Evolutionary conservation across 2,329 filamentous ascomycete genomes (phyloP).

Genomic region (Chaetomiaceae sp.): DNA sequence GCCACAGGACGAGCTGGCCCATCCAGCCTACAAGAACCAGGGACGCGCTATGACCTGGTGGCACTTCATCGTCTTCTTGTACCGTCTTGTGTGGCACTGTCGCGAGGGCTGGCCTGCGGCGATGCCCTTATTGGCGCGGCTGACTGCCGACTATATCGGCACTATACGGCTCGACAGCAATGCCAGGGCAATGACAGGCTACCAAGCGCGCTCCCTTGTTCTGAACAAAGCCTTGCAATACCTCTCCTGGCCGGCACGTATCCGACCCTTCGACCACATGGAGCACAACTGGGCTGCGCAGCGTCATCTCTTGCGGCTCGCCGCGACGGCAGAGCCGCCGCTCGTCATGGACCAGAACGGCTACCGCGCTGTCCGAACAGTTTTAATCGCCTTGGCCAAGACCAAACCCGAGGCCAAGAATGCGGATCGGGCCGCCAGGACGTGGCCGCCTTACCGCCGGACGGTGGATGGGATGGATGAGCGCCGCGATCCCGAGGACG

Average conservation of each 20-base stretch:
- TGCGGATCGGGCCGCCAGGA: constrained; percentile 41
- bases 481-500: constrained; percentile 43
- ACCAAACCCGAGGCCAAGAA: constrained; percentile 44
- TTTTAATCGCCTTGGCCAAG: constrained; percentile 49
- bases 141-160: constrained; percentile 26
- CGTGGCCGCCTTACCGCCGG: constrained; percentile 56
- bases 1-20: constrained; percentile 10
- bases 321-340: constrained; percentile 41
- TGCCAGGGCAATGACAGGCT: constrained; percentile 17
- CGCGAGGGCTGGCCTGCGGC: constrained; percentile 28
- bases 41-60: constrained; percentile 14
- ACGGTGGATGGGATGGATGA: constrained; percentile 56
- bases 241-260: constrained; percentile 32
- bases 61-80: constrained; percentile 23
- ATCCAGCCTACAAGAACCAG: constrained; percentile 1
- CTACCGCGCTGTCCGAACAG: constrained; percentile 49
- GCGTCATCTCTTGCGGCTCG: constrained; percentile 46
- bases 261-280: constrained; percentile 31
- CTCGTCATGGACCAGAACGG: constrained; percentile 45
- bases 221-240: constrained; percentile 37
- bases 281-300: constrained; percentile 53
- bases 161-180: constrained; percentile 10
- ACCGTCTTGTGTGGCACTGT: constrained; percentile 27
- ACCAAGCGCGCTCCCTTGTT: constrained; percentile 29
- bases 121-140: constrained; percentile 25